phyloP scores from a whole-genome alignment of 805 yeast species.

The Yarrowia deformans region DNA sequence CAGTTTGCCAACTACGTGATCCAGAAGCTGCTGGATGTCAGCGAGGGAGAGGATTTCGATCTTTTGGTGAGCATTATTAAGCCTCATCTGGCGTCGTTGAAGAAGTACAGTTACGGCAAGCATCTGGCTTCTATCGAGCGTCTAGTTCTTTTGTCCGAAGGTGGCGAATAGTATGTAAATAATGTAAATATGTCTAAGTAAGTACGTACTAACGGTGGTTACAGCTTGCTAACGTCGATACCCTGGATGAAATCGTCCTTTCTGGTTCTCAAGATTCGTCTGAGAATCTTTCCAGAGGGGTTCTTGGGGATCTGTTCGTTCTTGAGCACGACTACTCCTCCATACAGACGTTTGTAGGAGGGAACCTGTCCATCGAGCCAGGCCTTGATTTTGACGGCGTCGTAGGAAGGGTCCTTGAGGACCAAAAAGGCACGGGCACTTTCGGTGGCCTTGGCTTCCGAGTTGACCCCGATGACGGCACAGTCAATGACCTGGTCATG shows the following conservation, averaged over 20 bases:
- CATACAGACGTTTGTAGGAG: constrained; percentile 52
- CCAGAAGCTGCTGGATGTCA: constrained; percentile 87
- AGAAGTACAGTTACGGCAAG: constrained; percentile 75
- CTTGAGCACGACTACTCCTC: constrained; percentile 64
- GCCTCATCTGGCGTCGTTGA: constrained; percentile 78
- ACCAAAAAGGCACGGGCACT: constrained; percentile 52
- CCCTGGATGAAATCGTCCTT: constrained; percentile 43
- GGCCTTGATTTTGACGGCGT: constrained; percentile 44
- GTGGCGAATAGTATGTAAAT: constrained; percentile 38
- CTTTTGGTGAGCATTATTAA: constrained; percentile 75
- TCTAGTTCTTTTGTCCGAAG: constrained; percentile 49
- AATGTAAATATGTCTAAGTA: constrained; percentile 25
- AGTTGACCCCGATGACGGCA: constrained; percentile 79
- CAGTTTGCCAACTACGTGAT: constrained; percentile 98
- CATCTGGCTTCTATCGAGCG: constrained; percentile 85
- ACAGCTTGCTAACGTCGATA: constrained; percentile 15
- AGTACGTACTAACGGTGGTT: not conserved
- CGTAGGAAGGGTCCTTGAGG: constrained; percentile 31
- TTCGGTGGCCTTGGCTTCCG: constrained; percentile 79
- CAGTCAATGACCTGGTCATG: constrained; percentile 82
- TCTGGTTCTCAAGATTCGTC: constrained; percentile 82
- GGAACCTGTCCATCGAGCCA: constrained; percentile 53
- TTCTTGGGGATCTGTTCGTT: constrained; percentile 85
- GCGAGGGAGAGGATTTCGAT: constrained; percentile 72
- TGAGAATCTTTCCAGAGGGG: constrained; percentile 92